Evolutionary conservation across 345 rosid species (phyloP), one percentile per base, ranked within the genome.

Genomic region (Physaria fendleri): DNA sequence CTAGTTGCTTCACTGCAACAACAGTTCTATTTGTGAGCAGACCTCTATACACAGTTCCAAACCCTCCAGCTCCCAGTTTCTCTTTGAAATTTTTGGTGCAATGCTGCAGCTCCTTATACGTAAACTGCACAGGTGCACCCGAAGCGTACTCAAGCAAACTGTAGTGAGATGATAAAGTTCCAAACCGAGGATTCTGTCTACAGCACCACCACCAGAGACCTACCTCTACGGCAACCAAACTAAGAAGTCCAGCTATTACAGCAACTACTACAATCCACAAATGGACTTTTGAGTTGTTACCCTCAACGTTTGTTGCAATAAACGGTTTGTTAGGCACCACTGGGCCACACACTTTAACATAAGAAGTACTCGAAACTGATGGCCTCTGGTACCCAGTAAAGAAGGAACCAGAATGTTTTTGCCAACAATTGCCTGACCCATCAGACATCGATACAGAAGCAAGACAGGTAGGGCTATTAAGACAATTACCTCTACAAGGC

Each of bases 41-140:
- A 1, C 93, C 89, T 76, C 53, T 73, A 55, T 81, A 81, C 12
- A 83, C 93, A 23, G 76, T 66, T 23, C 92, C 88, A 49, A 85
- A 85, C 13, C 86, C 86, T 44, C 93, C 86, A 3, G 63, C n/a
- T n/a, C n/a, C n/a, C n/a, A n/a, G n/a, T n/a, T n/a, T n/a, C n/a
- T n/a, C n/a, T n/a, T n/a, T n/a, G 54, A 85, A 83, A 30, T 66
- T 74, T 22, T 79, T 74, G 2, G 94, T 83, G 12, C 78, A 73
- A 5, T 56, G 62, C 21, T 74, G 79, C 22, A 85, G 64, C 50
- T 81, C 89, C 62, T 74, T 74, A 65, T 76, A 81, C 1, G 85
- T 58, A 67, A 81, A 83, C 78, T 74, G 81, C 27, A 66, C 68
- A 0, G 81, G 90, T 22, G 81, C 81, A 54, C 80, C 80, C 9